Percentiles rank a stretch among this genome's conserved stretches.
phyloP scores from a whole-genome alignment of 106 monocot genomes.

The Dactylorhiza incarnata region DNA sequence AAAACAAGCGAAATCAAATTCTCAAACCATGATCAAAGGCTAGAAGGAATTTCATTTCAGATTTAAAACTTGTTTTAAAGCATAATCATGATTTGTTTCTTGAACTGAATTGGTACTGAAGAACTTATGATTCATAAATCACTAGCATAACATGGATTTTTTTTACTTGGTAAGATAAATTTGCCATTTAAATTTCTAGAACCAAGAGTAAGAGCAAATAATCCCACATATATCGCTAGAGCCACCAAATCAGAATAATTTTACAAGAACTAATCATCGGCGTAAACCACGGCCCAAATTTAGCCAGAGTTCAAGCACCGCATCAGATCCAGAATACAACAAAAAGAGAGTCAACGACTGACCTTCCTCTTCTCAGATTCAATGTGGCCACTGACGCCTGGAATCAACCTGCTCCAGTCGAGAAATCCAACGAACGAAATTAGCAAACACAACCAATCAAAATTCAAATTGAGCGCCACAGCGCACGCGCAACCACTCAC shows the following conservation, averaged over 20 bases:
- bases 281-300: neutral
- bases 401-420: constrained; percentile 57
- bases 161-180: neutral
- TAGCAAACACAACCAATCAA: neutral
- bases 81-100: neutral
- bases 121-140: neutral
- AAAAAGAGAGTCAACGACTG: neutral
- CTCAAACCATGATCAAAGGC: neutral
- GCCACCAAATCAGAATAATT: neutral
- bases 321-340: neutral
- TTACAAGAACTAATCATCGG: neutral
- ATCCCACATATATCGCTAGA: neutral
- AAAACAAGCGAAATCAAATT: neutral
- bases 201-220: neutral
- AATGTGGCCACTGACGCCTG: constrained; percentile 62
- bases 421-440: constrained; percentile 11
- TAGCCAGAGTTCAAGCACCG: neutral
- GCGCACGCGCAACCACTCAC: constrained; percentile 19
- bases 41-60: neutral
- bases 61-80: neutral
- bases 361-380: constrained; percentile 92
- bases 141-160: neutral
- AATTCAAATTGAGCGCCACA: neutral
- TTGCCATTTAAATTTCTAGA: neutral
- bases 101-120: neutral